These are phyloP conservation scores for Ophiostoma triangulosporum DNA, from an alignment of 2,329 filamentous ascomycete species.

Conservation along the genomic window DNA sequence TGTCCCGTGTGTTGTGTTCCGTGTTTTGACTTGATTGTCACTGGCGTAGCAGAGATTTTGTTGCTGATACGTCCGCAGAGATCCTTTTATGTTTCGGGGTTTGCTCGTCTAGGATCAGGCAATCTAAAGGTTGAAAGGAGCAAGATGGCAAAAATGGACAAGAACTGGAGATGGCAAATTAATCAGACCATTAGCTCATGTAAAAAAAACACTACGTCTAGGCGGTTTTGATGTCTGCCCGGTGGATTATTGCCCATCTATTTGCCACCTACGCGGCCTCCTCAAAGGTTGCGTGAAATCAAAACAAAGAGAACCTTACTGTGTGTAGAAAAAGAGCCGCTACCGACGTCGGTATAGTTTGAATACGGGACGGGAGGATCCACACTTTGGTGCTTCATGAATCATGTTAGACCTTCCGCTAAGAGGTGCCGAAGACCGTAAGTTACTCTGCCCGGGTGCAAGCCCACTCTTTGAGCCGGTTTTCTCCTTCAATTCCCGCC, in stretches of 20 bases:
- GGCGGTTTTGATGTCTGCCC: not conserved
- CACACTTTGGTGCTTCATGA: not conserved
- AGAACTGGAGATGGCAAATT: not conserved
- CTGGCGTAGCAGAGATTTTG: too few relatives aligned
- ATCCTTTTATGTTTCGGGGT: not conserved
- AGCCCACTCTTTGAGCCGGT: not conserved
- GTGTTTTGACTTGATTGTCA: not conserved
- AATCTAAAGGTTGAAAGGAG: not conserved
- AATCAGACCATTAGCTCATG: not conserved
- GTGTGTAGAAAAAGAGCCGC: not conserved
- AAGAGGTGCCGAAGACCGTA: not conserved
- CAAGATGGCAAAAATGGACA: not conserved
- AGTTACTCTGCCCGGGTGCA: not conserved
- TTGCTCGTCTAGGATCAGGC: not conserved
- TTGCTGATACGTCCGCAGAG: too few relatives aligned
- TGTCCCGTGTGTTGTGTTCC: not conserved
- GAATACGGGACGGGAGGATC: not conserved
- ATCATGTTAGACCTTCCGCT: not conserved
- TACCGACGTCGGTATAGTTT: not conserved
- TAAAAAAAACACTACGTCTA: not conserved
- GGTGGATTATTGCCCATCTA: not conserved
- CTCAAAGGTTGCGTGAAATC: not conserved
- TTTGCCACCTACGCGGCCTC: not conserved
- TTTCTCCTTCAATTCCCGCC: not conserved
- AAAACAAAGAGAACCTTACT: not conserved